Percentiles rank a stretch among this genome's conserved stretches.
These are phyloP conservation scores for Botryosphaeria dothidea DNA, from an alignment of 2,329 filamentous ascomycete species.

Conservation along the genomic window DNA sequence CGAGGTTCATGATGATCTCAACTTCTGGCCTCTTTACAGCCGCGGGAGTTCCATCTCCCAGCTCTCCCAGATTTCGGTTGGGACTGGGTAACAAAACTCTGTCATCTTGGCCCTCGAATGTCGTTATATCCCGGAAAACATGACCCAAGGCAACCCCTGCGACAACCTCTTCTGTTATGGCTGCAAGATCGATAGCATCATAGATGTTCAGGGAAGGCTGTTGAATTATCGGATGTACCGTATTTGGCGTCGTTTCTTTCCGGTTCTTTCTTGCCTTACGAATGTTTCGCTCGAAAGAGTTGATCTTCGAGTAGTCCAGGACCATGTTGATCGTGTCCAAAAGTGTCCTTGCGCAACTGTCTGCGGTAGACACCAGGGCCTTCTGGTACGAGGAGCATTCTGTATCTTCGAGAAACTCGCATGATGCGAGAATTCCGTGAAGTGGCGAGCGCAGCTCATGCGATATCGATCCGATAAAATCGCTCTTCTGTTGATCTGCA, in stretches of 20 bases:
- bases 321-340: slow-evolving; percentile 51
- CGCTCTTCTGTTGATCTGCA: slow-evolving; percentile 51
- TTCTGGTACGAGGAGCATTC: slow-evolving; percentile 41
- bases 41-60: background rate
- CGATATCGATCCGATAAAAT: slow-evolving; percentile 54
- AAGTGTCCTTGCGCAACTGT: slow-evolving; percentile 52
- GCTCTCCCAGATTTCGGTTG: background rate
- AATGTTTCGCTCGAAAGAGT: slow-evolving; percentile 35
- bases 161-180: slow-evolving; percentile 55
- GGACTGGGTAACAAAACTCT: background rate
- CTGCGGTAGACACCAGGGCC: slow-evolving; percentile 50
- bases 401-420: slow-evolving; percentile 52
- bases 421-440: slow-evolving; percentile 43
- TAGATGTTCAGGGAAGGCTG: slow-evolving; percentile 35
- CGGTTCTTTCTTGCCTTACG: slow-evolving; percentile 32
- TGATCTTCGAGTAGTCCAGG: slow-evolving; percentile 49
- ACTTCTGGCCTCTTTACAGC: slow-evolving; percentile 28
- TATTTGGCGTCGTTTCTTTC: slow-evolving; percentile 23
- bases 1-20: slow-evolving; percentile 47
- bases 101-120: background rate
- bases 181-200: slow-evolving; percentile 43
- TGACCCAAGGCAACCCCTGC: slow-evolving; percentile 57
- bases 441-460: slow-evolving; percentile 54
- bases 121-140: slow-evolving; percentile 35
- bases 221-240: slow-evolving; percentile 20